Percentiles rank a stretch among this genome's conserved stretches.
These are phyloP conservation scores for Erodium texanum DNA, from an alignment of 441 rosid species.

Conservation along the genomic window DNA sequence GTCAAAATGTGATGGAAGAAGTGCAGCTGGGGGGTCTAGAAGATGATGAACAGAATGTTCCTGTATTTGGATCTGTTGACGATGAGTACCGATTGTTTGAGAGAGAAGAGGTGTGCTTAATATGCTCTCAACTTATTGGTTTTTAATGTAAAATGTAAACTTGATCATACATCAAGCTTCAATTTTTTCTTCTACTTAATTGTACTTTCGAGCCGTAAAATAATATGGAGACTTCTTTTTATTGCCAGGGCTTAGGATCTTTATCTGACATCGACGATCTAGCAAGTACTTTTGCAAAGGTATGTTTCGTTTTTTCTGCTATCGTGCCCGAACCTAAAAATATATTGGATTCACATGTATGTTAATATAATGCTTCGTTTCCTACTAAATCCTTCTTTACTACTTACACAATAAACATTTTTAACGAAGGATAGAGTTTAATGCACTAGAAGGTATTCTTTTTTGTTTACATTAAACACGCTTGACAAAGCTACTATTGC, in stretches of 20 bases:
- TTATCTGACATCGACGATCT: conserved; percentile 62
- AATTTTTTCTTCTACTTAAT: conserved; percentile 5
- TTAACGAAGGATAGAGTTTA: no score
- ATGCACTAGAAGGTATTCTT: no score
- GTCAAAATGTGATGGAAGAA: conserved; percentile 46
- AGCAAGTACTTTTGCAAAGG: conserved; percentile 72
- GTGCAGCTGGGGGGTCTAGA: conserved; percentile 57
- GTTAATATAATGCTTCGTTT: neutral
- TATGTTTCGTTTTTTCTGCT: conserved; percentile 20
- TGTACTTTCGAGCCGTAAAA: neutral
- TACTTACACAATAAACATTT: no score
- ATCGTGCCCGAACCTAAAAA: neutral
- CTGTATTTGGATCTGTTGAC: conserved; percentile 49
- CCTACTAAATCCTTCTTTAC: neutral
- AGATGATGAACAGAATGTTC: conserved; percentile 30
- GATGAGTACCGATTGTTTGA: conserved; percentile 81
- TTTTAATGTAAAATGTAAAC: neutral
- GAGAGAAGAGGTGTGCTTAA: conserved; percentile 45
- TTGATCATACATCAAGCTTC: neutral
- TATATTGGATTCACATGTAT: neutral
- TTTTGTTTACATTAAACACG: no score
- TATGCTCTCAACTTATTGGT: neutral
- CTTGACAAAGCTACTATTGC: no score
- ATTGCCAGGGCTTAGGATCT: conserved; percentile 48
- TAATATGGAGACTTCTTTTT: conserved; percentile 8